Conservation (phyloP, 768 basidiomycete species). For the Cystobasidium ongulense region DNA sequence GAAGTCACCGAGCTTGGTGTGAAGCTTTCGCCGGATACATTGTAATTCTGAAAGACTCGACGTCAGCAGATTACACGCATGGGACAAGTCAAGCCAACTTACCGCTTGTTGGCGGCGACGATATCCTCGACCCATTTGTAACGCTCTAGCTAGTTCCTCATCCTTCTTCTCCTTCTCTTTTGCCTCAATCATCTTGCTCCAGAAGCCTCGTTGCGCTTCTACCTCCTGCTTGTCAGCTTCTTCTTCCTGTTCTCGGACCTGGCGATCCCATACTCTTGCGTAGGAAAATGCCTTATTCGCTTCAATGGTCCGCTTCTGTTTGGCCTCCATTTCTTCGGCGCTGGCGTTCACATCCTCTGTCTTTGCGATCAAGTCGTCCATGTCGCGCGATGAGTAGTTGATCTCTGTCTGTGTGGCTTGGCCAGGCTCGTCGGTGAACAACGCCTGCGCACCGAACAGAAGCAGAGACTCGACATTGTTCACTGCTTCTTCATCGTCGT, state of each 20-base stretch:
- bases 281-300: constrained; percentile 31
- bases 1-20: background rate
- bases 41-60: background rate
- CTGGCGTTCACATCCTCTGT: constrained; percentile 60
- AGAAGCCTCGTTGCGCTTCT: constrained; percentile 47
- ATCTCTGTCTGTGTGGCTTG: constrained; percentile 46
- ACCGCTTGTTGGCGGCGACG: constrained; percentile 30
- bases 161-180: constrained; percentile 17
- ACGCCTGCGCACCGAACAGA: constrained; percentile 73
- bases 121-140: constrained; percentile 22
- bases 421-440: constrained; percentile 61
- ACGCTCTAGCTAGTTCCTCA: background rate
- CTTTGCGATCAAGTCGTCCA: constrained; percentile 77
- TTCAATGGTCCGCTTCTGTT: background rate
- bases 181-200: constrained; percentile 28
- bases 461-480: constrained; percentile 83
- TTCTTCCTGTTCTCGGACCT: constrained; percentile 4
- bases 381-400: constrained; percentile 68
- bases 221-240: constrained; percentile 48
- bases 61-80: background rate
- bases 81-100: background rate
- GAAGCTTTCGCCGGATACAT: background rate
- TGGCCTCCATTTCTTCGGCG: constrained; percentile 50
- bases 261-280: constrained; percentile 31
- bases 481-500: constrained; percentile 76